Conservation (phyloP, 2,329 filamentous ascomycete genomes). For the Thermoascus crustaceus region DNA sequence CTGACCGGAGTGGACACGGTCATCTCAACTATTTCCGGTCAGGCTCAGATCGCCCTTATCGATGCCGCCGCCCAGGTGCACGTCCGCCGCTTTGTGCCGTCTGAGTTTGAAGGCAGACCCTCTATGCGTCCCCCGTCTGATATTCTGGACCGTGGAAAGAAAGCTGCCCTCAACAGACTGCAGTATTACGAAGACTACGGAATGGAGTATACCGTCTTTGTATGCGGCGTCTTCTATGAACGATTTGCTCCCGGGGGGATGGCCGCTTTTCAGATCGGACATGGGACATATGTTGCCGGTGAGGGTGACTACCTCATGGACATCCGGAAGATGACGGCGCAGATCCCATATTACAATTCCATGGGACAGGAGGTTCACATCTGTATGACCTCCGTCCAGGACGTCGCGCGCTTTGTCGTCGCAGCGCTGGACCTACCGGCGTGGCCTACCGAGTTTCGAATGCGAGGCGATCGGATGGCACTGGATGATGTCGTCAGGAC, state of each 20-base stretch:
- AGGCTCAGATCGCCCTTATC: conserved; percentile 61
- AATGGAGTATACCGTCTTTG: conserved; percentile 63
- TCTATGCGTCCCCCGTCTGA: conserved; percentile 48
- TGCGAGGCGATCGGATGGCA: conserved; percentile 59
- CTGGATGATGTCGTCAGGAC: conserved; percentile 53
- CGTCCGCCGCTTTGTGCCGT: conserved; percentile 63
- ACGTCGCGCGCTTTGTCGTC: conserved; percentile 63
- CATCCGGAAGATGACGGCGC: conserved; percentile 49
- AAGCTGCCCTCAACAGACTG: conserved; percentile 49
- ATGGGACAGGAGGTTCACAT: conserved; percentile 48
- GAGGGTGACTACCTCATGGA: conserved; percentile 62
- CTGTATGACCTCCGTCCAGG: conserved; percentile 60
- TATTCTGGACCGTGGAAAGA: conserved; percentile 53
- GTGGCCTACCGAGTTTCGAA: conserved; percentile 62
- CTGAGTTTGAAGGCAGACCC: conserved; percentile 64
- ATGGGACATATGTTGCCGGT: conserved; percentile 44
- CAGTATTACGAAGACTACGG: conserved; percentile 43
- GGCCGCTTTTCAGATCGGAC: conserved; percentile 50
- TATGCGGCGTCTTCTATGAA: conserved; percentile 69
- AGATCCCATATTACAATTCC: conserved; percentile 50
- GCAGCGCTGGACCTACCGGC: conserved; percentile 53
- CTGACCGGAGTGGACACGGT: conserved; percentile 66
- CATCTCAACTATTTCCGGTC: conserved; percentile 63
- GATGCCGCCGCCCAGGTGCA: conserved; percentile 58
- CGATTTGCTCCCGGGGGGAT: conserved; percentile 63